These are phyloP conservation scores for Erodium maritimum DNA, from an alignment of 345 rosid species.

Conservation along the genomic window DNA sequence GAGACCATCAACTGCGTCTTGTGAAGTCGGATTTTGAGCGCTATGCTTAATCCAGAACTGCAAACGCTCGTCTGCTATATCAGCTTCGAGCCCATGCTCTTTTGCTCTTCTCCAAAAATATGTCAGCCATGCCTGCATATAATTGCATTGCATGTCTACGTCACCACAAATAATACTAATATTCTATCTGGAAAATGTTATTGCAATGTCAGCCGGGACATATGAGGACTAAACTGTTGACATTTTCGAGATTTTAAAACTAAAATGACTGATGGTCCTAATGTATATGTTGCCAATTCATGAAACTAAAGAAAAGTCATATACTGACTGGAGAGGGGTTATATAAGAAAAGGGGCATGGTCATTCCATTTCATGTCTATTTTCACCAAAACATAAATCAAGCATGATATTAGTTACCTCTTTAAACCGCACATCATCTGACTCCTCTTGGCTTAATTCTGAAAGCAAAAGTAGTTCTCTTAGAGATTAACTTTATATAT, in stretches of 20 bases:
- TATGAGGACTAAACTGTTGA: too few species aligned
- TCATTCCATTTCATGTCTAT: too few species aligned
- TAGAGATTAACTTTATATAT: not conserved
- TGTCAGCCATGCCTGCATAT: slow-evolving; percentile 65
- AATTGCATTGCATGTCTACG: too few species aligned
- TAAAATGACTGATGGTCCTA: too few species aligned
- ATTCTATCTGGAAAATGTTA: too few species aligned
- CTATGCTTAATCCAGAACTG: slow-evolving; percentile 55
- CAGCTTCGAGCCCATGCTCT: slow-evolving; percentile 54
- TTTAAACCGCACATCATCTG: slow-evolving; percentile 72
- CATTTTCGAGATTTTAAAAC: too few species aligned
- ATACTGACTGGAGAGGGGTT: too few species aligned
- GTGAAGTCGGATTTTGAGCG: slow-evolving; percentile 34
- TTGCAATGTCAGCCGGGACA: too few species aligned
- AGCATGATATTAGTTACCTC: slow-evolving; percentile 31
- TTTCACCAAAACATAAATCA: not conserved
- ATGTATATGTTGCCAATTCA: too few species aligned
- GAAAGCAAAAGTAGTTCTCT: slow-evolving; percentile 11
- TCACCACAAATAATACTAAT: too few species aligned
- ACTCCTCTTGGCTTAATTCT: slow-evolving; percentile 74
- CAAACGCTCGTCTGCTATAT: slow-evolving; percentile 67
- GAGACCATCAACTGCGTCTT: slow-evolving; percentile 81
- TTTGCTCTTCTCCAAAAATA: slow-evolving; percentile 85
- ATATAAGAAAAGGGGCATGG: too few species aligned
- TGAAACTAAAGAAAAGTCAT: too few species aligned